Evolutionary conservation across 1,284 basidiomycete species (phyloP).

Genomic region (Thelephora terrestris): DNA sequence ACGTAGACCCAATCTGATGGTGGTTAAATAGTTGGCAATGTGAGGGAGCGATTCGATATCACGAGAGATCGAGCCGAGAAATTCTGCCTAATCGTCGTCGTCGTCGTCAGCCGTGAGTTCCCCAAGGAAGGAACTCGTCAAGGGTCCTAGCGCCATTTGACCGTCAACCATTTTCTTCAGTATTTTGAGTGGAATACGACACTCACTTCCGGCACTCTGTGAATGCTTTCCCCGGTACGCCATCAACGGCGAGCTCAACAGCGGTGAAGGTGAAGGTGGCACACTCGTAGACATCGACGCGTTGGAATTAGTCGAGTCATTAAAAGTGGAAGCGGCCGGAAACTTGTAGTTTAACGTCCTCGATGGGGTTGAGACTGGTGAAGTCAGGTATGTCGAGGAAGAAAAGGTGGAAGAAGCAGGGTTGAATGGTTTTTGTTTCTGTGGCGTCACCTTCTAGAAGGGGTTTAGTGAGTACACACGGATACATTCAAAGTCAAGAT

Average conservation of each 20-base stretch:
- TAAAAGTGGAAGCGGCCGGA: slow-evolving; percentile 7
- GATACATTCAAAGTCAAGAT: neutral
- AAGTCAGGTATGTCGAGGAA: slow-evolving; percentile 12
- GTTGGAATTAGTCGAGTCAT: slow-evolving; percentile 10
- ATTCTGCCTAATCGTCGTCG: neutral
- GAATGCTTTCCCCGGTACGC: slow-evolving; percentile 19
- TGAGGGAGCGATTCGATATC: too few species aligned
- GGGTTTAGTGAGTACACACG: neutral
- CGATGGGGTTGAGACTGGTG: slow-evolving; percentile 15
- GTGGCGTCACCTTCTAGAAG: slow-evolving; percentile 9
- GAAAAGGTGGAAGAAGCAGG: neutral
- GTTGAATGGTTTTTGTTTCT: slow-evolving; percentile 12
- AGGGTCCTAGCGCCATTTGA: neutral
- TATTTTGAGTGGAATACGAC: neutral
- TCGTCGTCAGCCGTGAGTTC: neutral
- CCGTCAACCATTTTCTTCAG: neutral
- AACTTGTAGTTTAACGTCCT: slow-evolving; percentile 13
- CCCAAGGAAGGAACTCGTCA: neutral
- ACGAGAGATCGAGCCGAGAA: too few species aligned
- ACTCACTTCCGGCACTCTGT: slow-evolving; percentile 17
- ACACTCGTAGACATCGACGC: slow-evolving; percentile 10
- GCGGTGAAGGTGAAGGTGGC: slow-evolving; percentile 12
- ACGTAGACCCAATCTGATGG: too few species aligned
- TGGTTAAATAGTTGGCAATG: too few species aligned
- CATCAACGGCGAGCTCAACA: slow-evolving; percentile 15